phyloP scores from a whole-genome alignment of 2,329 filamentous ascomycete species.

The Sphaerostilbella broomeana region DNA sequence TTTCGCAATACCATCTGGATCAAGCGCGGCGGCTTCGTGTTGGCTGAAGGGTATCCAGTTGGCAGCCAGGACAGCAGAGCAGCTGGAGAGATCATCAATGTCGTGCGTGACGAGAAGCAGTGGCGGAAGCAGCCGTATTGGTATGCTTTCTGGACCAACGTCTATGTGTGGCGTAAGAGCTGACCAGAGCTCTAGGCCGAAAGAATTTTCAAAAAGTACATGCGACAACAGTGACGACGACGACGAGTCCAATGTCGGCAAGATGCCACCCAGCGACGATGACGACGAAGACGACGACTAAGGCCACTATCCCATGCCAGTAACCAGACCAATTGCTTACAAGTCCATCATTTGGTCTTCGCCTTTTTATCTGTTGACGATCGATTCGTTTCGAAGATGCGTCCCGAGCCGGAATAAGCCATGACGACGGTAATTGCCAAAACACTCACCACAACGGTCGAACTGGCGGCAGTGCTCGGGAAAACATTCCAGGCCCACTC shows the following conservation, averaged over 20 bases:
- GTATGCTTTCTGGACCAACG: slow-evolving; percentile 41
- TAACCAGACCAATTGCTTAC: not conserved
- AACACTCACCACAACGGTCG: slow-evolving; percentile 59
- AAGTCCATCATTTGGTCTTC: slow-evolving; percentile 27
- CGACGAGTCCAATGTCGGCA: slow-evolving; percentile 73
- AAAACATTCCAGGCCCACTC: slow-evolving; percentile 95
- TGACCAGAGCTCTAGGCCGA: slow-evolving; percentile 51
- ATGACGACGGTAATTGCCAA: slow-evolving; percentile 60
- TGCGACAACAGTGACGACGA: slow-evolving; percentile 62
- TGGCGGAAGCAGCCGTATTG: slow-evolving; percentile 90
- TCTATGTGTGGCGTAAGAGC: not conserved
- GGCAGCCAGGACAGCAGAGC: slow-evolving; percentile 70
- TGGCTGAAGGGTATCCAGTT: slow-evolving; percentile 63
- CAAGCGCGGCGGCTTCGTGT: slow-evolving; percentile 78
- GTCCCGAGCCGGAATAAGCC: slow-evolving; percentile 51
- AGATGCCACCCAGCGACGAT: slow-evolving; percentile 76
- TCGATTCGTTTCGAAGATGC: slow-evolving; percentile 1
- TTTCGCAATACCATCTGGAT: slow-evolving; percentile 95
- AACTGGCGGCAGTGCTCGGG: slow-evolving; percentile 61
- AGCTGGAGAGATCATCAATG: slow-evolving; percentile 82
- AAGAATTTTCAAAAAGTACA: slow-evolving; percentile 64
- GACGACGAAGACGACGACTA: slow-evolving; percentile 52
- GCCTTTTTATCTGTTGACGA: slow-evolving; percentile 3
- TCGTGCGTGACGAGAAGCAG: slow-evolving; percentile 82
- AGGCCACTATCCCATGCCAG: not conserved